A percentile compares a stretch with the other conserved stretches of the same genome.
phyloP scores from a whole-genome alignment of 768 basidiomycete species.

The Phallus indusiatus region DNA sequence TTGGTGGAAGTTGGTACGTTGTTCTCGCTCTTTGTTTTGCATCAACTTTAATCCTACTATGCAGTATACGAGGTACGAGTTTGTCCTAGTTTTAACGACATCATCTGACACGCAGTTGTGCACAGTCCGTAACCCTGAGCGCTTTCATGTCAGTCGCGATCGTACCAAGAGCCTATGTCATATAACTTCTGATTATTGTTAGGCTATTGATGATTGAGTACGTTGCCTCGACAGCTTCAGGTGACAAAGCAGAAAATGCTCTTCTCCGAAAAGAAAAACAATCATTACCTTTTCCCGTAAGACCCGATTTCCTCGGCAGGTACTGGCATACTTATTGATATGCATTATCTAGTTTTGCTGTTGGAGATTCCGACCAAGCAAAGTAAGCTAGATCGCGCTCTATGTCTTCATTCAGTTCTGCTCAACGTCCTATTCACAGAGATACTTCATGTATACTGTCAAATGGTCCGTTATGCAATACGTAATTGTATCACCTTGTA shows the following conservation, averaged over 20 bases:
- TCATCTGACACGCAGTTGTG: slow-evolving; percentile 11
- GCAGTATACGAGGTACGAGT: slow-evolving; percentile 58
- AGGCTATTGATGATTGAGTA: slow-evolving; percentile 79
- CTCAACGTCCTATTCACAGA: slow-evolving; percentile 26
- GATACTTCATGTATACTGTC: slow-evolving; percentile 85
- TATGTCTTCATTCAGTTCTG: neutral
- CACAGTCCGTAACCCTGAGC: slow-evolving; percentile 68
- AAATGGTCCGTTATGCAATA: slow-evolving; percentile 93
- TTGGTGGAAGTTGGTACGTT: slow-evolving; percentile 40
- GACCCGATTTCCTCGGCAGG: slow-evolving; percentile 18
- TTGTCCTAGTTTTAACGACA: slow-evolving; percentile 13
- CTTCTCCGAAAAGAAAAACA: slow-evolving; percentile 74
- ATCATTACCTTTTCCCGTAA: slow-evolving; percentile 57
- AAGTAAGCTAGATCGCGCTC: slow-evolving; percentile 29
- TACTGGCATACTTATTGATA: neutral
- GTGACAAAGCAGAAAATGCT: slow-evolving; percentile 54
- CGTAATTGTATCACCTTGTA: slow-evolving; percentile 58
- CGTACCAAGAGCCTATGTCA: neutral
- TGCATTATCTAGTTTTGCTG: slow-evolving; percentile 52
- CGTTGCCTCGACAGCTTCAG: slow-evolving; percentile 61
- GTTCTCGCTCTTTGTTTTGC: slow-evolving; percentile 8
- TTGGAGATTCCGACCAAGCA: slow-evolving; percentile 75
- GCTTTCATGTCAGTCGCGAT: slow-evolving; percentile 64
- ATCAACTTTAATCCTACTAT: slow-evolving; percentile 4
- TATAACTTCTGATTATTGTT: neutral